phyloP scores from a whole-genome alignment of 495 filamentous ascomycete species.

The Penicillium odoratum region DNA sequence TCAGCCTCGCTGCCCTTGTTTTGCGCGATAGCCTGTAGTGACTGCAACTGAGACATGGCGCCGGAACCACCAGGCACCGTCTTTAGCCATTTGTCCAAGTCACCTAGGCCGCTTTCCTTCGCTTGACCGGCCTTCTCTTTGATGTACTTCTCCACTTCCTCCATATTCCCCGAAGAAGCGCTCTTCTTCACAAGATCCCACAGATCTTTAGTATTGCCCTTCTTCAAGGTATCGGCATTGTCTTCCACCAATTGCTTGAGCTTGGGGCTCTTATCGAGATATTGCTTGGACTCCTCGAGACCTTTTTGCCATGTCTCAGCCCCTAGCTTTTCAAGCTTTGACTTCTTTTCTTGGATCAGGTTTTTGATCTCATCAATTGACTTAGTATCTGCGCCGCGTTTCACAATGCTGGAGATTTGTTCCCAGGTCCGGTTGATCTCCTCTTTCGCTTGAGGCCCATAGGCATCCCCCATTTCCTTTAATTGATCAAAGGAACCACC shows the following conservation, averaged over 20 bases:
- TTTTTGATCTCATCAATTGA: constrained; percentile 54
- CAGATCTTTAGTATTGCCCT: constrained; percentile 55
- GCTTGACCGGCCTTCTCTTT: constrained; percentile 54
- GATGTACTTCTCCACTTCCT: constrained; percentile 58
- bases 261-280: constrained; percentile 65
- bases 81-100: not conserved
- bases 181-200: constrained; percentile 54
- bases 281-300: constrained; percentile 58
- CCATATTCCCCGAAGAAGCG: constrained; percentile 53
- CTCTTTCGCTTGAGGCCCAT: constrained; percentile 69
- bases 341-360: constrained; percentile 62
- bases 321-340: constrained; percentile 60
- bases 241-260: constrained; percentile 62
- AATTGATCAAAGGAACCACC: constrained; percentile 61
- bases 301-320: constrained; percentile 66
- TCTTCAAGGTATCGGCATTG: constrained; percentile 59
- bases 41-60: not conserved
- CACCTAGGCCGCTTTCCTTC: not conserved
- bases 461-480: constrained; percentile 57
- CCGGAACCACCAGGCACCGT: not conserved
- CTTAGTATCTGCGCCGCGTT: constrained; percentile 10
- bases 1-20: not conserved
- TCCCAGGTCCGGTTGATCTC: constrained; percentile 65
- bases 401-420: constrained; percentile 55
- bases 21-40: not conserved